A percentile compares a stretch with the other conserved stretches of the same genome.
Evolutionary conservation across 129 eudicot species (phyloP).

Genomic region (Scalesia atractyloides): DNA sequence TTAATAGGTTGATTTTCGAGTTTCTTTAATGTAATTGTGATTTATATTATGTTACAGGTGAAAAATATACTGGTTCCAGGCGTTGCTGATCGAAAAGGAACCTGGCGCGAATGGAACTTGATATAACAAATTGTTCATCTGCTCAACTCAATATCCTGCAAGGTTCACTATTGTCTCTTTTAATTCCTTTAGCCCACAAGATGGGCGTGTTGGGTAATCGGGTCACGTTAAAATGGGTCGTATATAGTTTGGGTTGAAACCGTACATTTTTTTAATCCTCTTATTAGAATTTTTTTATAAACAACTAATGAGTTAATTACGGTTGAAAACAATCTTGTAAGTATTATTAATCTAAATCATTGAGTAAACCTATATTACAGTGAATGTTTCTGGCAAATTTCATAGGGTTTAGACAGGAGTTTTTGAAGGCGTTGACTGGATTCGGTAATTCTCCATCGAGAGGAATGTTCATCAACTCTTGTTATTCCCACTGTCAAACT

Average conservation of each 20-base stretch:
- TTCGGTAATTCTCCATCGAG: constrained; percentile 54
- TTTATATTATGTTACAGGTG: constrained; percentile 20
- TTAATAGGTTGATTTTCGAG: background rate
- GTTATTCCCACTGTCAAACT: constrained; percentile 94
- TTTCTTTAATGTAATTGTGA: background rate
- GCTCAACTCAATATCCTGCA: constrained; percentile 42
- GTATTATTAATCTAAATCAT: background rate
- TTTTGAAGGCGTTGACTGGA: constrained; percentile 57
- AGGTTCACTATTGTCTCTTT: constrained; percentile 26
- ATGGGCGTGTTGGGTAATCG: background rate
- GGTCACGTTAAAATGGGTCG: background rate
- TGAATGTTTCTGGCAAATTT: constrained; percentile 5
- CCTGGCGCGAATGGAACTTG: constrained; percentile 36
- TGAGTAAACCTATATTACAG: background rate
- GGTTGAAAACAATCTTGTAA: background rate
- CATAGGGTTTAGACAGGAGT: constrained; percentile 62
- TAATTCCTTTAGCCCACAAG: background rate
- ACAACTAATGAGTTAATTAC: background rate
- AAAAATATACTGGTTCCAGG: constrained; percentile 45
- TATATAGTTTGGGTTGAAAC: too few species aligned
- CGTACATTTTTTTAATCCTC: background rate
- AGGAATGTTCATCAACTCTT: constrained; percentile 83
- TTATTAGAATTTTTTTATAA: background rate
- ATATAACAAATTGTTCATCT: constrained; percentile 40
- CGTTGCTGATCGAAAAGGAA: constrained; percentile 41